Evolutionary conservation across 441 rosid genomes (phyloP), one percentile per base, ranked within the genome.

Genomic region (Erodium texanum): DNA sequence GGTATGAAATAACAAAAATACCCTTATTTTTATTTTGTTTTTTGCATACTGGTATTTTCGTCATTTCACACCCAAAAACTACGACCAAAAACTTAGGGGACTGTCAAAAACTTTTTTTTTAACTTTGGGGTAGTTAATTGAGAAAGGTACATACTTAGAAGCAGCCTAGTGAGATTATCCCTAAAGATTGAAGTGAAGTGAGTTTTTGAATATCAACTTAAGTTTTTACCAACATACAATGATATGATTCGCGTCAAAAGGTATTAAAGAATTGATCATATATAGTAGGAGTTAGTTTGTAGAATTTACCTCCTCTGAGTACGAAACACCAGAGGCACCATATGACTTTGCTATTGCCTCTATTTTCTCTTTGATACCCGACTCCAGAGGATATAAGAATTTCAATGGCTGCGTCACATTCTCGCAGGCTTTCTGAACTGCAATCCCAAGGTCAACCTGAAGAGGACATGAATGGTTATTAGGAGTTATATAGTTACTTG

Each of bases 371-470:
- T 45, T 45, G 68, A 93, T 90, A 69, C 95, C 68, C 29, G 85
- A 73, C 3, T 45, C 52, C 52, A 93, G 72, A 54, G 96, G 87
- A 73, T 93, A 93, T 41, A 93, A 85, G 71, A 89, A 93, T 80
- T 74, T 86, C 62, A 93, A 68, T 24, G 95, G 87, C 50, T 88
- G 86, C 15, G 83, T 45, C 16, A 84, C 83, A 74, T 76, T 89
- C 73, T 84, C 92, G 62, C 99, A 93, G 36, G 99, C 99, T 74
- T 67, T 88, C 72, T 91, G 93, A 76, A 91, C 95, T 0, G 96
- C 93, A 36, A 88, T 81, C 71, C 97, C 99, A 61, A 93, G 96
- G 73, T 91, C 97, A 69, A 91, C 95, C 98, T 93, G 85, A 76
- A 36, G 43, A 36, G 6, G 43, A 36, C 43, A 8, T 36, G 43